phyloP scores from a whole-genome alignment of 2,329 filamentous ascomycete genomes.

The Fusarium sp. region DNA sequence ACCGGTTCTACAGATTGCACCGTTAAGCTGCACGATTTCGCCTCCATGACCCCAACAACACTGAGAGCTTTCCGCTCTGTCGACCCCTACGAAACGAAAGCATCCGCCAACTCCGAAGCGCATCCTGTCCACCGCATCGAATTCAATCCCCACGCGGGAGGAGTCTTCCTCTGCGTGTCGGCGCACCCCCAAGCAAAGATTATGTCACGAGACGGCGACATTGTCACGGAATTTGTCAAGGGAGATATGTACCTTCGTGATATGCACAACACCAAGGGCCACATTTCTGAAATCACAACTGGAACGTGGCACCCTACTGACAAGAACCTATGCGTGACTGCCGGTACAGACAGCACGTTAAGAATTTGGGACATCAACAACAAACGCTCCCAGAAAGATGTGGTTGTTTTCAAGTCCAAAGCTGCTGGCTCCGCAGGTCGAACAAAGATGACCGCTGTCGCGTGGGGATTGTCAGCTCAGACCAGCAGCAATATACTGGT shows the following conservation, averaged over 20 bases:
- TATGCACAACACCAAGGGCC: constrained; percentile 97
- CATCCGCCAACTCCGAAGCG: constrained; percentile 77
- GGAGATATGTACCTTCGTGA: constrained; percentile 98
- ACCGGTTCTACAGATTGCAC: constrained; percentile 94
- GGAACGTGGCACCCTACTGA: constrained; percentile 93
- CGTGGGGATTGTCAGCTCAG: constrained; percentile 83
- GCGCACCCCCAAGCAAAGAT: constrained; percentile 93
- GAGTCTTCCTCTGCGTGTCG: constrained; percentile 86
- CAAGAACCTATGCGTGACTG: constrained; percentile 87
- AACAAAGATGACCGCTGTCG: constrained; percentile 92
- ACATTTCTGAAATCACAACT: constrained; percentile 90
- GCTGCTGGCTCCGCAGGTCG: constrained; percentile 89
- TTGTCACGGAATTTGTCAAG: constrained; percentile 90
- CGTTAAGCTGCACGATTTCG: constrained; percentile 94
- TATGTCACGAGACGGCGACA: constrained; percentile 88
- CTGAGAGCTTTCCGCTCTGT: constrained; percentile 93
- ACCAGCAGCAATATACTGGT: constrained; percentile 85
- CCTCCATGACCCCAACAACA: constrained; percentile 94
- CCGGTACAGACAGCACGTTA: constrained; percentile 93
- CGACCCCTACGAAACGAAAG: constrained; percentile 85
- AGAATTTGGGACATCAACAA: constrained; percentile 98
- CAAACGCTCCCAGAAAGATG: constrained; percentile 88
- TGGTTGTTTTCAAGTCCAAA: constrained; percentile 95
- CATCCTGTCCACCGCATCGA: constrained; percentile 89
- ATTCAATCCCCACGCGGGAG: constrained; percentile 86